These are phyloP conservation scores for Torrubiellomyces zombiae DNA, from an alignment of 2,329 filamentous ascomycete genomes.

Conservation along the genomic window DNA sequence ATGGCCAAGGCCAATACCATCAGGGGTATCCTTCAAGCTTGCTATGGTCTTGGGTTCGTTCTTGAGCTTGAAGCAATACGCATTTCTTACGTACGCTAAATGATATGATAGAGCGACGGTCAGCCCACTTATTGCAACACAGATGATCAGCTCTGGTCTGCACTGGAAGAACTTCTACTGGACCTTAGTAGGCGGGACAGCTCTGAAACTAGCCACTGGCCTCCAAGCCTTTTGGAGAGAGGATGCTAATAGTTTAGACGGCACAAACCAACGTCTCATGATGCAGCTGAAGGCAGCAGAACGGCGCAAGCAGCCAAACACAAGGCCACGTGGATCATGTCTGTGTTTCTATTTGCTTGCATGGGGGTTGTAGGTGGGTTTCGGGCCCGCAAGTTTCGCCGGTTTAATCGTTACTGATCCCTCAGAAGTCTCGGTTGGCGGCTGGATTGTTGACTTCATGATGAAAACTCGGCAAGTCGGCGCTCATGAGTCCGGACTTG, in stretches of 20 bases:
- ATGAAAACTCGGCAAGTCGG: constrained; percentile 48
- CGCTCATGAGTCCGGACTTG: constrained; percentile 53
- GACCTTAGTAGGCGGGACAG: constrained; percentile 49
- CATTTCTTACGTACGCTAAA: too few species aligned
- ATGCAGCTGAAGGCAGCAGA: too few species aligned
- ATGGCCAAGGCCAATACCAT: constrained; percentile 54
- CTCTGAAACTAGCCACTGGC: too few species aligned
- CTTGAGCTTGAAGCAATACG: too few species aligned
- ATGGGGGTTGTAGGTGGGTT: constrained; percentile 47
- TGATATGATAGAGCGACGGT: too few species aligned
- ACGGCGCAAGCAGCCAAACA: constrained; percentile 23
- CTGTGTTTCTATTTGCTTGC: constrained; percentile 55
- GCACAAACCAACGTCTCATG: too few species aligned
- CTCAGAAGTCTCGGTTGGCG: constrained; percentile 48
- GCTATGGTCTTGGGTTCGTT: constrained; percentile 50
- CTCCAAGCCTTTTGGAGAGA: too few species aligned
- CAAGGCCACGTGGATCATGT: constrained; percentile 46
- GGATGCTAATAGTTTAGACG: too few species aligned
- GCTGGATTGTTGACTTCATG: constrained; percentile 74
- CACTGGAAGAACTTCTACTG: constrained; percentile 58
- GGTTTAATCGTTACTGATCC: not conserved
- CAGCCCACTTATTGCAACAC: constrained; percentile 51
- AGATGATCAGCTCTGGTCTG: constrained; percentile 38
- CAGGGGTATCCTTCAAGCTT: constrained; percentile 47
- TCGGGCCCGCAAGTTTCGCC: not conserved